Evolutionary conservation across 208 protist species (phyloP).

Genomic region (Trypanosoma lewisi): DNA sequence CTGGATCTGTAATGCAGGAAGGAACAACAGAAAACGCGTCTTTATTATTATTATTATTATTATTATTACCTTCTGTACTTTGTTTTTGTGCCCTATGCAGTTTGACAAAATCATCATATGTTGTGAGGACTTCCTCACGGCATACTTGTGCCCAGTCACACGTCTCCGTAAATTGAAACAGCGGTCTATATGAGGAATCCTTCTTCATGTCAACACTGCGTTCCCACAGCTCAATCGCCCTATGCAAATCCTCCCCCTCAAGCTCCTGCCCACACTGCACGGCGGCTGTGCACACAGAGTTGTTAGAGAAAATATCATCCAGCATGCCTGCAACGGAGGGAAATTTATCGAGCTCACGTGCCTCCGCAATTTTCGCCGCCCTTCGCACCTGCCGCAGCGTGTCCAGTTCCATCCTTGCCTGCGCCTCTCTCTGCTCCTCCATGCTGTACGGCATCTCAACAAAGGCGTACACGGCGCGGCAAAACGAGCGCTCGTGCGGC

Average conservation of each 20-base stretch:
- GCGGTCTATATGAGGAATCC: background rate
- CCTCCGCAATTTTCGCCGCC: conserved; percentile 43
- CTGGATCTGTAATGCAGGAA: conserved; percentile 17
- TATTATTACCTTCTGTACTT: background rate
- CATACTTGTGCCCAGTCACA: conserved; percentile 17
- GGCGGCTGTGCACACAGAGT: background rate
- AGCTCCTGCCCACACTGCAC: conserved; percentile 1
- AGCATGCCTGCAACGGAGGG: conserved; percentile 16
- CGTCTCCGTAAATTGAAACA: conserved; percentile 16
- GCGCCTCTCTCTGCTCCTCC: conserved; percentile 40
- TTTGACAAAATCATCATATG: conserved; percentile 20
- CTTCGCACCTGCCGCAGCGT: conserved; percentile 41
- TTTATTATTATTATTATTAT: background rate
- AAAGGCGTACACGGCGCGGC: conserved; percentile 60
- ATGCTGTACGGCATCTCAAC: conserved; percentile 36
- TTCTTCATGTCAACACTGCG: conserved; percentile 1
- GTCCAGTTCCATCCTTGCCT: conserved; percentile 39
- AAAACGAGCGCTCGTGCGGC: conserved; percentile 28
- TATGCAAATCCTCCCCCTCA: conserved; percentile 19
- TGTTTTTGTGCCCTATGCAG: background rate
- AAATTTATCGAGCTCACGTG: conserved; percentile 28
- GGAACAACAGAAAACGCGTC: background rate
- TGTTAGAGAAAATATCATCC: conserved; percentile 19
- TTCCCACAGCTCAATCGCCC: conserved; percentile 28
- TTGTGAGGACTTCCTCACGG: conserved; percentile 14